Conservation (phyloP, 805 yeast species). For the Kodamaea restingae region DNA sequence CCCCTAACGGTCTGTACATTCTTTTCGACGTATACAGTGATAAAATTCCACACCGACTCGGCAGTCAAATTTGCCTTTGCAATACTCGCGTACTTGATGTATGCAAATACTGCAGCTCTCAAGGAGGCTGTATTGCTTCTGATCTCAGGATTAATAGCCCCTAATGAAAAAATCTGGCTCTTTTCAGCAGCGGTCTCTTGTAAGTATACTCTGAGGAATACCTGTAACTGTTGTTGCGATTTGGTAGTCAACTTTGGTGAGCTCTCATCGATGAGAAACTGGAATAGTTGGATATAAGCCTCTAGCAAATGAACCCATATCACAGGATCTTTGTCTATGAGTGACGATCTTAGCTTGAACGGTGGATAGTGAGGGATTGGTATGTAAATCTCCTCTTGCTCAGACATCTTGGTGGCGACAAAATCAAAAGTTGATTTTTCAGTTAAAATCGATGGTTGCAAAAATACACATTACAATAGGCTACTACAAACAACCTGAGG, state of each 20-base stretch:
- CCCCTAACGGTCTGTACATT: constrained; percentile 45
- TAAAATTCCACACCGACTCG: constrained; percentile 61
- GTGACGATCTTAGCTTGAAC: constrained; percentile 66
- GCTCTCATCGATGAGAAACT: constrained; percentile 38
- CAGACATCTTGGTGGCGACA: neutral
- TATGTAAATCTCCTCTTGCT: constrained; percentile 22
- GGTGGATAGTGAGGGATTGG: constrained; percentile 75
- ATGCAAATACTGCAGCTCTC: constrained; percentile 47
- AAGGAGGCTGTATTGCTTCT: constrained; percentile 46
- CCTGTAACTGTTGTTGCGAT: constrained; percentile 54
- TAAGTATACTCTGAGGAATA: constrained; percentile 55
- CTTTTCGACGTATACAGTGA: constrained; percentile 47
- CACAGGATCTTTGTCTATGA: constrained; percentile 79
- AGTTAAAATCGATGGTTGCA: neutral
- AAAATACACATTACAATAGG: neutral
- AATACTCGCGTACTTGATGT: constrained; percentile 50
- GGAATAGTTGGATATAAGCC: constrained; percentile 52
- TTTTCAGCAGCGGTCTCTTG: constrained; percentile 60
- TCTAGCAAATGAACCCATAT: constrained; percentile 75
- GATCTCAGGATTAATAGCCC: constrained; percentile 70
- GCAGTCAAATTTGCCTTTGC: constrained; percentile 56
- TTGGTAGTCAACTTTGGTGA: constrained; percentile 41
- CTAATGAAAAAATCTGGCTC: constrained; percentile 60
- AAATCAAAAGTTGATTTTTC: neutral
- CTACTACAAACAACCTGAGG: too few relatives aligned